A percentile compares a stretch with the other conserved stretches of the same genome.
Conservation (phyloP, 176 grass and related monocot species). For the Lolium multiflorum region DNA sequence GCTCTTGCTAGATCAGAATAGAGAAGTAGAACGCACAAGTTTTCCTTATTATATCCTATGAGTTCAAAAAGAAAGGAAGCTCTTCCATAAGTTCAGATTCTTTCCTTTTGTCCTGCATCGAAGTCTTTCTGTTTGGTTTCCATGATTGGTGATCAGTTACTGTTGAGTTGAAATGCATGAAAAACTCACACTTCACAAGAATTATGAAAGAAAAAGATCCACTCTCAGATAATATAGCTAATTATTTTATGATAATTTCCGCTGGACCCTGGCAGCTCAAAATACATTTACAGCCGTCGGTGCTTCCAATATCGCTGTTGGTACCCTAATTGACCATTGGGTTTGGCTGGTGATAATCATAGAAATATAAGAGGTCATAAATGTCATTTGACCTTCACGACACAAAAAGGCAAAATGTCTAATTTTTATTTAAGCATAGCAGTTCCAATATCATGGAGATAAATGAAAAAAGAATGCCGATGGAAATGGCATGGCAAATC, state of each 20-base stretch:
- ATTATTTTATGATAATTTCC: background rate
- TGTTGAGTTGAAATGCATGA: constrained; percentile 20
- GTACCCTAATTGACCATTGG: background rate
- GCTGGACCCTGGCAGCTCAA: background rate
- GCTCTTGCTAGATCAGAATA: constrained; percentile 16
- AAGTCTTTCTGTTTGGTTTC: background rate
- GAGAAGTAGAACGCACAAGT: background rate
- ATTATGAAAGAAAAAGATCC: background rate
- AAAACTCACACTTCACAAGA: background rate
- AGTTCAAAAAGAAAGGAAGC: background rate
- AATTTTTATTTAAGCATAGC: background rate
- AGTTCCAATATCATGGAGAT: background rate
- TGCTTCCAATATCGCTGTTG: background rate
- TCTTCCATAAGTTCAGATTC: background rate
- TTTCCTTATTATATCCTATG: background rate
- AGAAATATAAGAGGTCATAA: background rate
- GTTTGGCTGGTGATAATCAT: background rate
- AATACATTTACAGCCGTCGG: background rate
- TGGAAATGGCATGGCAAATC: background rate
- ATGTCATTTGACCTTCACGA: background rate
- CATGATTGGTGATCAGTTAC: background rate
- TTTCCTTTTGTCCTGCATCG: background rate
- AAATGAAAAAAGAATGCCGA: background rate
- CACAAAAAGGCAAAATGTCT: background rate
- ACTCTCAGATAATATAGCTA: background rate